These are phyloP conservation scores for Hyparrhenia diplandra DNA, from an alignment of 176 grass and related monocot genomes.

Conservation along the genomic window DNA sequence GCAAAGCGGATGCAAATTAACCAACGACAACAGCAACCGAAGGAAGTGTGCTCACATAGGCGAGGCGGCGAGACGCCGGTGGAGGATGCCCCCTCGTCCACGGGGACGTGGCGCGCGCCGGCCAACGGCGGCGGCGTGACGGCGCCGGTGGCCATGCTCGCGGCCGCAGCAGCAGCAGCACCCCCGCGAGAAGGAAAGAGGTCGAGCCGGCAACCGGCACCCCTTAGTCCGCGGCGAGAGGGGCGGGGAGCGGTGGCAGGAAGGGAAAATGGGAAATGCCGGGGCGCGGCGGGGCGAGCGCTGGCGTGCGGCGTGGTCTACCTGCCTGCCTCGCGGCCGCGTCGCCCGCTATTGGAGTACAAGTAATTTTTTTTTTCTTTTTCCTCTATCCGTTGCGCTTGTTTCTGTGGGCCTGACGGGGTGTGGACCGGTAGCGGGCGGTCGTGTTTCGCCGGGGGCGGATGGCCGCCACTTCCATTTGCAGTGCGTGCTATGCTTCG, in stretches of 20 bases:
- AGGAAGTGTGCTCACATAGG: conserved; percentile 34
- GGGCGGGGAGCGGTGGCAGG: neutral
- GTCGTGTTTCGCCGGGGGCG: neutral
- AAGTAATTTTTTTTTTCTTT: no score
- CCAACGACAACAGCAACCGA: neutral
- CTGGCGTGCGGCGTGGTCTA: conserved; percentile 32
- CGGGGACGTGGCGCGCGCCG: neutral
- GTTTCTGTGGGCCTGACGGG: no score
- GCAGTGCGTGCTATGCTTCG: neutral
- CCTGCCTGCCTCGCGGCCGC: conserved; percentile 11
- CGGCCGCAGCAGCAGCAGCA: neutral
- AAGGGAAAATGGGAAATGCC: neutral
- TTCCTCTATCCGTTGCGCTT: no score
- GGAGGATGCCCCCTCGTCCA: neutral
- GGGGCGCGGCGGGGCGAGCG: neutral
- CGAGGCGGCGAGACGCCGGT: conserved; percentile 31
- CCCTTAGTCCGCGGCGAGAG: neutral
- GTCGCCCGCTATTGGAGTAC: neutral
- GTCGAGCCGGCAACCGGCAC: neutral
- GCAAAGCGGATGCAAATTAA: neutral
- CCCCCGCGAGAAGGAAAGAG: neutral
- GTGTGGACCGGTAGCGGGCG: no score
- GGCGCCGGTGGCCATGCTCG: conserved; percentile 31
- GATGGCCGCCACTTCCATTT: neutral
- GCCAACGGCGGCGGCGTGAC: conserved; percentile 29